Base-by-base conservation (phyloP, 495 filamentous ascomycete species). In the Aspergillus steynii region DNA sequence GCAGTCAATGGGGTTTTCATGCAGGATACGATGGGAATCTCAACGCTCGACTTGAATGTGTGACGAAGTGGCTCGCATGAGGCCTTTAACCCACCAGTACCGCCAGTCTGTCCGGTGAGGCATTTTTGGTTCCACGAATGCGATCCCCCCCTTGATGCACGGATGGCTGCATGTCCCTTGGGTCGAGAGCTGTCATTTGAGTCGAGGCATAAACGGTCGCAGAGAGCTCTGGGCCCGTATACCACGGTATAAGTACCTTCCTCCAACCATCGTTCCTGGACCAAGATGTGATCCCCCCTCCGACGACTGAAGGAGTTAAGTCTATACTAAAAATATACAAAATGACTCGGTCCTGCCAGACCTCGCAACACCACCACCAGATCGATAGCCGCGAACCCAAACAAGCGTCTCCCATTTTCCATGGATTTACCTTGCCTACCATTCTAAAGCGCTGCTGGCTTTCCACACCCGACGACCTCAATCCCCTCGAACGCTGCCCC, bases 401-500 rank as follows among this genome's bases (percentile, higher is more conserved):
- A 9, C 12, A 27, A 25, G 9, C n/a, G n/a, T 15, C 28, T 45
- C 14, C 12, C 25, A 29, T 53, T 5, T 45, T 59, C 2, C 8
- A 49, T 10, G 7, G 28, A 2, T 42, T 52, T 0, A 51, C 29
- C 4, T n/a, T 59, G 8, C 26, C 56, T 49, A 59, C 7, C 46
- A 25, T 59, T 29, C 49, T 59, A 3, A 29, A 31, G 4, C 29
- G 49, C 9, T 45, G 56, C 47, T 59, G 48, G 47, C 20, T 29
- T 31, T 29, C 28, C 28, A 32, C 29, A 26, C 7, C n/a, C n/a
- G 31, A 53, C 34, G 1, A 37, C 50, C 27, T 32, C 47, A 14
- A 42, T 50, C 3, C 55, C 55, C 14, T 25, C 55, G 12, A 9
- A 14, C 45, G 27, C 34, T 29, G 1, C 37, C 37, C 29, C 12